phyloP scores from a whole-genome alignment of 371 early-diverging fungal species.

The Globomyces sp. region DNA sequence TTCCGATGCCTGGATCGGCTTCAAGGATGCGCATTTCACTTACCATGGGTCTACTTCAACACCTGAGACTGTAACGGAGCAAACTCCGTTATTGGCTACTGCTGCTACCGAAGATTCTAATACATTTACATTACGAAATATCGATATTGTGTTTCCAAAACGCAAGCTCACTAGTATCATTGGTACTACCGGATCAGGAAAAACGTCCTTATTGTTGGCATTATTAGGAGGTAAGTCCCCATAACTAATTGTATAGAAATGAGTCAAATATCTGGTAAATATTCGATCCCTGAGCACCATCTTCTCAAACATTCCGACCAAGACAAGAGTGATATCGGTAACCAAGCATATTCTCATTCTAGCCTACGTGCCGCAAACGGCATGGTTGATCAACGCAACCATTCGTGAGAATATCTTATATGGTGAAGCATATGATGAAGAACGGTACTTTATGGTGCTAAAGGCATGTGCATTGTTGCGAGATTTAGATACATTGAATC shows the following conservation, averaged over 20 bases:
- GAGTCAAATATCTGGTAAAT: background rate
- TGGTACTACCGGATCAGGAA: conserved; percentile 71
- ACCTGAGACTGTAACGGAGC: background rate
- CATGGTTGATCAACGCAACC: conserved; percentile 47
- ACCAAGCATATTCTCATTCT: no score
- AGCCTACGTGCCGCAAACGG: conserved; percentile 46
- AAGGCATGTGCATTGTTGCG: conserved; percentile 62
- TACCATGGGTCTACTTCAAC: background rate
- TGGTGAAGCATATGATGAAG: conserved; percentile 47
- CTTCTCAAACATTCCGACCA: conserved; percentile 3
- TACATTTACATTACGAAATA: conserved; percentile 27
- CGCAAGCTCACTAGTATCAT: conserved; percentile 62
- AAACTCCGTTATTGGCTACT: conserved; percentile 11
- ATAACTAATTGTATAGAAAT: conserved; percentile 25
- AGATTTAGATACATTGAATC: conserved; percentile 75
- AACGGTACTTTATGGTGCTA: conserved; percentile 42
- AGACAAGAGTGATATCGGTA: conserved; percentile 1
- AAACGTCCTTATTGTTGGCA: conserved; percentile 61
- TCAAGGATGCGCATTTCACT: conserved; percentile 7
- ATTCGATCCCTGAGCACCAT: conserved; percentile 12
- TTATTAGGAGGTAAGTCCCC: conserved; percentile 49
- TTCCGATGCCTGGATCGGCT: conserved; percentile 11
- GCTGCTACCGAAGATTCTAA: background rate
- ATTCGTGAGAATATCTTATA: conserved; percentile 57
- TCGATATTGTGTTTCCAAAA: conserved; percentile 52